Percentiles rank a stretch among this genome's conserved stretches.
phyloP scores from a whole-genome alignment of 2,329 filamentous ascomycete species.

The Diaporthe aspalathi region DNA sequence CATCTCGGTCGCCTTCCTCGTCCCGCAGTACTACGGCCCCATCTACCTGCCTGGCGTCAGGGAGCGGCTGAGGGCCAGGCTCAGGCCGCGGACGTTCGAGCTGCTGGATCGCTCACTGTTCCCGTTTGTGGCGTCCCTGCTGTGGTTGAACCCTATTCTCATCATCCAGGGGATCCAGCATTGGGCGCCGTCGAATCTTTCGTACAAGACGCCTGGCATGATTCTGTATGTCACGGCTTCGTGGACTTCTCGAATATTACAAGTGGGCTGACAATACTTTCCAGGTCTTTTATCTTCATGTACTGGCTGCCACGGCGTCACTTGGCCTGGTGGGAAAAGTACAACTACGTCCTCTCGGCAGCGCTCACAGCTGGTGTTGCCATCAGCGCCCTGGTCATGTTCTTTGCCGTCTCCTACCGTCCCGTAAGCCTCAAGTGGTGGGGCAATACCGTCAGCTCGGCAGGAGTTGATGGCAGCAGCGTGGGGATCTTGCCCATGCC shows the following conservation, averaged over 20 bases:
- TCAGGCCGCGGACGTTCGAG: conserved; percentile 49
- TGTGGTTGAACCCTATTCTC: conserved; percentile 56
- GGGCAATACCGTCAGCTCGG: conserved; percentile 54
- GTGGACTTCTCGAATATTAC: too few relatives aligned
- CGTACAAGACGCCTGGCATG: conserved; percentile 57
- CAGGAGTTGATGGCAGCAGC: conserved; percentile 42
- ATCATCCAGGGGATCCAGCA: conserved; percentile 56
- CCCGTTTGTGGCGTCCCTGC: conserved; percentile 51
- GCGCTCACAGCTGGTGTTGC: conserved; percentile 53
- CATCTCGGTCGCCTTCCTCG: conserved; percentile 52
- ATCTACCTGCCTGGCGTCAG: conserved; percentile 50
- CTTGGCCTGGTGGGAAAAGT: conserved; percentile 57
- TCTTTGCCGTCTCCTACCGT: conserved; percentile 53
- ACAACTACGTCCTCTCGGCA: conserved; percentile 55
- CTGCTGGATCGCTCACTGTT: conserved; percentile 52
- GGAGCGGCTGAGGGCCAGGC: conserved; percentile 47
- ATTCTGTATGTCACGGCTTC: conserved; percentile 44
- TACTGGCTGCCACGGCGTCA: conserved; percentile 53
- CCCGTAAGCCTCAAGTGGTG: conserved; percentile 51
- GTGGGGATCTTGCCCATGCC: conserved; percentile 41
- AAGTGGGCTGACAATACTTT: neutral
- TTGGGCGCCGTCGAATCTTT: conserved; percentile 56
- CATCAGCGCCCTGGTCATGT: conserved; percentile 52
- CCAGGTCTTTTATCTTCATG: conserved; percentile 54
- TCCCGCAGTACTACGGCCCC: conserved; percentile 49